Evolutionary conservation across 371 early-diverging fungal genomes (phyloP).

Genomic region (Thermomucor indicae-seudaticae): DNA sequence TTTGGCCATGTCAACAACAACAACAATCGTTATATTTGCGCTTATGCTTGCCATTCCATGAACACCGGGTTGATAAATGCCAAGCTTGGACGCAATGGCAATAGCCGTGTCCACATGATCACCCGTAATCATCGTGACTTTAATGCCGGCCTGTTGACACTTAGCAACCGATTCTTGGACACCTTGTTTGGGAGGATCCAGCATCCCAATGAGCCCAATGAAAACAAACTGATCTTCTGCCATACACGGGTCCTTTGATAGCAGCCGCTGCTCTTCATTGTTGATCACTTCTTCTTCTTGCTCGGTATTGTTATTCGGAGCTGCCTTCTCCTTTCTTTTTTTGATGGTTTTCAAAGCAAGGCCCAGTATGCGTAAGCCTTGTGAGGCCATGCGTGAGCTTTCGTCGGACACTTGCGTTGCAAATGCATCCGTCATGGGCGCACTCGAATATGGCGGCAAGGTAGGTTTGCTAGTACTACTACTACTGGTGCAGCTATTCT

Average conservation of each 20-base stretch:
- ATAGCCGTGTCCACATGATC: slow-evolving; percentile 89
- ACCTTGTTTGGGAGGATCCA: slow-evolving; percentile 88
- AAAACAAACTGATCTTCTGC: slow-evolving; percentile 72
- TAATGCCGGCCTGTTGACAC: slow-evolving; percentile 89
- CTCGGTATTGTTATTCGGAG: too few relatives aligned
- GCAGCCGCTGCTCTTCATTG: too few relatives aligned
- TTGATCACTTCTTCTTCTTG: too few relatives aligned
- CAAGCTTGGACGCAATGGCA: slow-evolving; percentile 74
- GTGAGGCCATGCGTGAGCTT: slow-evolving; percentile 75
- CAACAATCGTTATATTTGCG: background rate
- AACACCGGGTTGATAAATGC: slow-evolving; percentile 63
- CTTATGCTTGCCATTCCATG: slow-evolving; percentile 43
- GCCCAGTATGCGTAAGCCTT: slow-evolving; percentile 68
- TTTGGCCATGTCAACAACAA: slow-evolving; percentile 1
- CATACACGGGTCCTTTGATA: slow-evolving; percentile 22
- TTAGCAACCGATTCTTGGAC: slow-evolving; percentile 72
- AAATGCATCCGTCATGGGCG: slow-evolving; percentile 59
- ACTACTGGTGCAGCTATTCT: background rate
- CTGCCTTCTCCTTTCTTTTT: slow-evolving; percentile 2
- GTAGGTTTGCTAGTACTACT: slow-evolving; percentile 6
- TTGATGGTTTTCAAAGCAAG: slow-evolving; percentile 51
- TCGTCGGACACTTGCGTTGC: slow-evolving; percentile 65
- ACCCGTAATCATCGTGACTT: slow-evolving; percentile 91
- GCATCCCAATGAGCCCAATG: slow-evolving; percentile 87
- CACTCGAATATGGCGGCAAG: slow-evolving; percentile 5